Conservation (phyloP, 805 yeast genomes). For the Henningerozyma blattae region DNA sequence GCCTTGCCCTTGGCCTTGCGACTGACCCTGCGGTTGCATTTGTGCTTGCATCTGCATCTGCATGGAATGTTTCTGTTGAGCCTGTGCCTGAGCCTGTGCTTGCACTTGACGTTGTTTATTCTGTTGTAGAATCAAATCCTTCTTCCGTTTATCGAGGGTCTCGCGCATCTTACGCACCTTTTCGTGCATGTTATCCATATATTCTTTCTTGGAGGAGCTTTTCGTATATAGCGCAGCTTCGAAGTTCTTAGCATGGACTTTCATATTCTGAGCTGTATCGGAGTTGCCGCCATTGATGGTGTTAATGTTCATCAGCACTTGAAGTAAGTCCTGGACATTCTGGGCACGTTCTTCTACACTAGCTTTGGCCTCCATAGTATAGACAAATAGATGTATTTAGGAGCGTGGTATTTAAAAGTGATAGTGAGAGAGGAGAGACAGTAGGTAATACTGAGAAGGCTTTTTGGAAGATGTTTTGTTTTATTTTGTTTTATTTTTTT, state of each 20-base stretch:
- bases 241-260: slow-evolving; percentile 54
- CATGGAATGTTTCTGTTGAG: too few species aligned
- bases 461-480: too few species aligned
- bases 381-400: too few species aligned
- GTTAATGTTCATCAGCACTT: slow-evolving; percentile 25
- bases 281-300: slow-evolving; percentile 24
- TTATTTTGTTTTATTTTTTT: too few species aligned
- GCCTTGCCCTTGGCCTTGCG: too few species aligned
- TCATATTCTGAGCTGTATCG: slow-evolving; percentile 31
- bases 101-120: slow-evolving; percentile 11
- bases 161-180: slow-evolving; percentile 31
- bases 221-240: slow-evolving; percentile 54
- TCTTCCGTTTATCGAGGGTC: slow-evolving; percentile 18
- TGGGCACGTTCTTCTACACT: slow-evolving; percentile 20
- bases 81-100: slow-evolving; percentile 17
- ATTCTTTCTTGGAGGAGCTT: slow-evolving; percentile 41
- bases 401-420: too few species aligned
- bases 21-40: background rate
- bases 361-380: slow-evolving; percentile 1
- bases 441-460: too few species aligned
- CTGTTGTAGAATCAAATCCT: slow-evolving; percentile 7
- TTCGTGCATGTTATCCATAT: slow-evolving; percentile 37
- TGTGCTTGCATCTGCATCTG: too few species aligned
- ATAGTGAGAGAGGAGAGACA: too few species aligned
- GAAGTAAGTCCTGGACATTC: slow-evolving; percentile 23